Evolutionary conservation across 108 stramenopile species (phyloP).

Genomic region (Fragilariopsis cylindrus): DNA sequence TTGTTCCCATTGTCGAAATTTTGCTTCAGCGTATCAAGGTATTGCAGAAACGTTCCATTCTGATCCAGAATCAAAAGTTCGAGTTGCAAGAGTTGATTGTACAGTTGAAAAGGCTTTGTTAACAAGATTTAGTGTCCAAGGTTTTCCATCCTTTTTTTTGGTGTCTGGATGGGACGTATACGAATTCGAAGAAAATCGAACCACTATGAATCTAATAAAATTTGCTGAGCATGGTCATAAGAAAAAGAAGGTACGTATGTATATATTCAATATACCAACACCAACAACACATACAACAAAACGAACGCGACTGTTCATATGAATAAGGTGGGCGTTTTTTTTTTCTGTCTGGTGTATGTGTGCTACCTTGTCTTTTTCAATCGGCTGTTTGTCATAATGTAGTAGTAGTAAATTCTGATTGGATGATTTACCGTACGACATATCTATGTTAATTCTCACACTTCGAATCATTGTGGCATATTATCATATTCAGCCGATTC

Average conservation of each 20-base stretch:
- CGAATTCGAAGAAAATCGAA: constrained; percentile 58
- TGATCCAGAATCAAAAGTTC: constrained; percentile 43
- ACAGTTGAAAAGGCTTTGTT: constrained; percentile 58
- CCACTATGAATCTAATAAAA: constrained; percentile 54
- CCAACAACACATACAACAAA: not conserved
- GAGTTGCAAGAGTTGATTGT: constrained; percentile 85
- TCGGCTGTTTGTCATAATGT: not conserved
- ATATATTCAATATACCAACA: constrained; percentile 23
- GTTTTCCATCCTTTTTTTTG: constrained; percentile 79
- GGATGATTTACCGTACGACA: constrained; percentile 1
- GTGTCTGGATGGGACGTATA: constrained; percentile 77
- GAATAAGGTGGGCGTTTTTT: not conserved
- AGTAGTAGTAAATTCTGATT: not conserved
- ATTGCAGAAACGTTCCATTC: constrained; percentile 51
- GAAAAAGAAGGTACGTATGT: constrained; percentile 39
- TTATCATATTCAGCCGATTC: constrained; percentile 26
- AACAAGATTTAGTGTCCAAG: constrained; percentile 64
- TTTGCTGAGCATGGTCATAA: constrained; percentile 60
- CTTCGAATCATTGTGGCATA: not conserved
- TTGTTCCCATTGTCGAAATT: constrained; percentile 70
- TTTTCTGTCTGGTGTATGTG: not conserved
- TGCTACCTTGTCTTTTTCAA: not conserved
- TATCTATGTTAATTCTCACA: not conserved
- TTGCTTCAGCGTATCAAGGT: constrained; percentile 58
- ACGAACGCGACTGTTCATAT: not conserved